These are phyloP conservation scores for Cercospora berteroae DNA, from an alignment of 2,329 filamentous ascomycete species.

Conservation along the genomic window DNA sequence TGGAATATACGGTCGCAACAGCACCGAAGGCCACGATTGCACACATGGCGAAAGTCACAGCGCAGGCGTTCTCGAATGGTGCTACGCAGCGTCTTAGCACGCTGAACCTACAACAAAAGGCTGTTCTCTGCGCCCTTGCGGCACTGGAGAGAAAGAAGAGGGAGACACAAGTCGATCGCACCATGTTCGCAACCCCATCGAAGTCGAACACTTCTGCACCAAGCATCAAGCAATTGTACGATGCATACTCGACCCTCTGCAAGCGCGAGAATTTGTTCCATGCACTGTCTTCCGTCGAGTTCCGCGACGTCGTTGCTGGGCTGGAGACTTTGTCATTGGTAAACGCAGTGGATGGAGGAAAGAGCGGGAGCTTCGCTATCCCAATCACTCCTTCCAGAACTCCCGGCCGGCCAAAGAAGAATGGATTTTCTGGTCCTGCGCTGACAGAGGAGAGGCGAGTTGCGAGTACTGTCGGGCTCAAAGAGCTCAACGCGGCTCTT, in stretches of 20 bases:
- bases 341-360: slow-evolving; percentile 63
- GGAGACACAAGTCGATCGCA: slow-evolving; percentile 36
- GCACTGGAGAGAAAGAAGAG: slow-evolving; percentile 78
- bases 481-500: slow-evolving; percentile 36
- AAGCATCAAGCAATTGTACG: slow-evolving; percentile 79
- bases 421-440: slow-evolving; percentile 43
- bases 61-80: slow-evolving; percentile 85
- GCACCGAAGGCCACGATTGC: slow-evolving; percentile 86
- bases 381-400: slow-evolving; percentile 66
- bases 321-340: slow-evolving; percentile 85
- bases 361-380: slow-evolving; percentile 62
- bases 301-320: slow-evolving; percentile 86
- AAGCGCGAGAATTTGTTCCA: slow-evolving; percentile 85
- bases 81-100: slow-evolving; percentile 78
- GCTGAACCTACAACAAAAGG: slow-evolving; percentile 94
- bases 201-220: slow-evolving; percentile 57
- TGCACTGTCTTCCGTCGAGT: slow-evolving; percentile 85
- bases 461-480: slow-evolving; percentile 37
- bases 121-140: slow-evolving; percentile 82
- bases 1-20: slow-evolving; percentile 64
- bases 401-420: slow-evolving; percentile 47
- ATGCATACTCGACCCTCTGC: slow-evolving; percentile 79
- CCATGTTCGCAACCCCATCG: slow-evolving; percentile 43
- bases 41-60: slow-evolving; percentile 88
- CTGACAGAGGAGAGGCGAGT: slow-evolving; percentile 60